Base-by-base conservation (phyloP, 2,329 filamentous ascomycete genomes). In the Xylariaceae sp. region DNA sequence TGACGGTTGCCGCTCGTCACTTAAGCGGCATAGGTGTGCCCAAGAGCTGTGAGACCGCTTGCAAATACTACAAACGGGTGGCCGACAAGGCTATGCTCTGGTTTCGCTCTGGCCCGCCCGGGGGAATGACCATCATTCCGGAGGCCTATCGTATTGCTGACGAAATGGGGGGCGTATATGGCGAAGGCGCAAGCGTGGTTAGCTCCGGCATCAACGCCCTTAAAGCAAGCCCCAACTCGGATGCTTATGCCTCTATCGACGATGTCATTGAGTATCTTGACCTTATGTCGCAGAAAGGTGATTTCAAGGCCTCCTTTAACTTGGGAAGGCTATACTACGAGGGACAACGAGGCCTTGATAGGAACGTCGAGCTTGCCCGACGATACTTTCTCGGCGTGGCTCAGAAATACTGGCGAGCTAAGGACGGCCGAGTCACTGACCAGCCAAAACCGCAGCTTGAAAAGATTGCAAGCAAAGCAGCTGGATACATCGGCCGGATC, bases 221-320 rank as follows among this genome's bases (percentile, higher is more conserved):
- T 55, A 82, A 83, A 48, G 79, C 82, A 16, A 81, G 81, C 42
- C 76, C 83, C 1, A 83, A 85, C 50, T 87, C 88, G 3, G 87
- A 93, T 58, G 80, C 85, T 1, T 85, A 95, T 55, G 89, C 89
- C 1, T 87, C 88, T 13, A 79, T 96, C 44, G 89, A 95, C 54
- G 91, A 98, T 63, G 86, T 97, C 13, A 81, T 98, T 44, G 93
- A 98, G 61, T 98, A 95, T 54, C 72, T 95, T 51, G 88, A 95
- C 55, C 74, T 95, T 32, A 85, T 95, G 74, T 89, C 89, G 4
- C 81, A 90, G 45, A 95, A 95, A 61, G 89, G 90, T 9, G 89
- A 95, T 57, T 79, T 88, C 42, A 89, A 87, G 60, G 88, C 90
- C 1, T 91, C 88, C 0, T 89, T 90, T 56, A 90, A 87, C 47